These are phyloP conservation scores for Beauveria caledonica DNA, from an alignment of 2,329 filamentous ascomycete species.

Conservation along the genomic window DNA sequence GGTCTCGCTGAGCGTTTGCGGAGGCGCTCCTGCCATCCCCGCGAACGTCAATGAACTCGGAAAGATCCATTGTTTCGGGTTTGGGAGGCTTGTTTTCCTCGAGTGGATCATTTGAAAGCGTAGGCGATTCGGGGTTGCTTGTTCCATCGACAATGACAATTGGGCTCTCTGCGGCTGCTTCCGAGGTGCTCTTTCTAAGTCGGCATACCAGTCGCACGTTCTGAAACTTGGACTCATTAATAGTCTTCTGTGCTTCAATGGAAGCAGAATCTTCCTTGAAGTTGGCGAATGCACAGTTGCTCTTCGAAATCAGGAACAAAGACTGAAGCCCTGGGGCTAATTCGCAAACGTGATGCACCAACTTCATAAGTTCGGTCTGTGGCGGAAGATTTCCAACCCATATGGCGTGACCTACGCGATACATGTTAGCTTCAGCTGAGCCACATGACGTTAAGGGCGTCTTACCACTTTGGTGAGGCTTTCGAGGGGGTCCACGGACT, in stretches of 20 bases:
- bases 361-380: constrained; percentile 67
- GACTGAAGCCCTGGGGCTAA: constrained; percentile 76
- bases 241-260: constrained; percentile 65
- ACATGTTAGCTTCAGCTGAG: constrained; percentile 4
- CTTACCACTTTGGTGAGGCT: constrained; percentile 55
- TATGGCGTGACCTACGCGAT: constrained; percentile 63
- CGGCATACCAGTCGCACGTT: constrained; percentile 80
- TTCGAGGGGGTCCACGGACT: constrained; percentile 42
- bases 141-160: constrained; percentile 2
- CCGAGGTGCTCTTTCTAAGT: constrained; percentile 44
- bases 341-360: constrained; percentile 87
- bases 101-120: not conserved
- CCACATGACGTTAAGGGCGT: constrained; percentile 7
- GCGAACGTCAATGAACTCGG: not conserved
- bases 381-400: constrained; percentile 95
- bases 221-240: constrained; percentile 87
- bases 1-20: constrained; percentile 44
- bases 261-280: constrained; percentile 77
- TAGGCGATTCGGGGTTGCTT: constrained; percentile 5
- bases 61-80: not conserved
- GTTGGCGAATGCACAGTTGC: constrained; percentile 95
- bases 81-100: not conserved
- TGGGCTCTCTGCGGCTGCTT: not conserved
- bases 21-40: not conserved
- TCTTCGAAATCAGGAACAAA: constrained; percentile 90